phyloP scores from a whole-genome alignment of 169 alveolate genomes.

The Plasmodium inui region DNA sequence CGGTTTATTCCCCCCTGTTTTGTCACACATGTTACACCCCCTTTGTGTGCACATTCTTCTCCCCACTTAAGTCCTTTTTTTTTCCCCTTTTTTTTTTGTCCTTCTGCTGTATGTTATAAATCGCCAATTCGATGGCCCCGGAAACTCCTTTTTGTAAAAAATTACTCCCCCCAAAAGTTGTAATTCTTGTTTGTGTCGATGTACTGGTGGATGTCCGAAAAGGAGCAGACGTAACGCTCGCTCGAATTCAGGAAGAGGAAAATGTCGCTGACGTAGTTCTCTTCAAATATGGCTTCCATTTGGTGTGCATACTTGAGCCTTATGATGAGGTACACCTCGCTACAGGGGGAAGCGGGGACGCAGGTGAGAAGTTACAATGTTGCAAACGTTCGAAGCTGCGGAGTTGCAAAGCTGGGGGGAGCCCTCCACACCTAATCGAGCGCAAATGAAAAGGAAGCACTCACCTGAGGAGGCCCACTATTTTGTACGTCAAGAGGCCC shows the following conservation, averaged over 20 bases:
- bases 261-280: slow-evolving; percentile 42
- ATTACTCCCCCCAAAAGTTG: slow-evolving; percentile 21
- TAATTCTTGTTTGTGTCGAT: slow-evolving; percentile 36
- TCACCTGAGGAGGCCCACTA: slow-evolving; percentile 45
- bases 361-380: background rate
- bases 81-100: background rate
- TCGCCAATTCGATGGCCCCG: background rate
- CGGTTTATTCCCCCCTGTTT: background rate
- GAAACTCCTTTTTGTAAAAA: slow-evolving; percentile 9
- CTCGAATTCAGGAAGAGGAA: slow-evolving; percentile 49
- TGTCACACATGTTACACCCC: background rate
- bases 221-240: slow-evolving; percentile 36
- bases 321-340: slow-evolving; percentile 50
- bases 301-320: slow-evolving; percentile 21
- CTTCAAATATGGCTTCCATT: slow-evolving; percentile 22
- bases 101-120: background rate
- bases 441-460: background rate
- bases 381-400: background rate
- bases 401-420: background rate
- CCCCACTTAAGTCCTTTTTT: slow-evolving; percentile 3
- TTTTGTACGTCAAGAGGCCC: slow-evolving; percentile 54
- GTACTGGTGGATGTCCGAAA: slow-evolving; percentile 51
- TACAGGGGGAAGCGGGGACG: background rate
- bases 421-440: background rate
- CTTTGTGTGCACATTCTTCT: background rate